Evolutionary conservation across 2,329 filamentous ascomycete species (phyloP), one percentile per base, ranked within the genome.

Genomic region (Penicillium sp.): DNA sequence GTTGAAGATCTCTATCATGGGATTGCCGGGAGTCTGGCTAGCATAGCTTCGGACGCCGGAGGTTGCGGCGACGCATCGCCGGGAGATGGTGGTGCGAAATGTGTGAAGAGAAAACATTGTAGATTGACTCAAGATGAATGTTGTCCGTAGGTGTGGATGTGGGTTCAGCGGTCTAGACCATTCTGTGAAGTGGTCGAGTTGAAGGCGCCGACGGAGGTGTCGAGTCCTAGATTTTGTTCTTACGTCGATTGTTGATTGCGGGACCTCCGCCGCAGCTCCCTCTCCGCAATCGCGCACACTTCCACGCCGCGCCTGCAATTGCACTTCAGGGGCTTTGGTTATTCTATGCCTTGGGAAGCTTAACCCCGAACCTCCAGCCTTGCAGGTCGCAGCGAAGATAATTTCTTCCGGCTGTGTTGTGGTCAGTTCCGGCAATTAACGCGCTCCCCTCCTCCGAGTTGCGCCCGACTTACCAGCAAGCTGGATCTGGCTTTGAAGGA

Each of bases 1-100:
- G 78, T 96, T 96, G 85, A 99, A 99, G 76, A 99, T 91, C 68
- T 97, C 89, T 68, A 96, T 87, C 40, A 88, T 87, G 28, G 93
- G 91, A 43, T 87, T 86, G 62, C 92, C 91, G 2, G 91, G 83
- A 22, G 91, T 84, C 78, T 93, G 89, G 60, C 91, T 86, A 55
- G 94, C 93, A 78, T 95, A 97, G 59, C 78, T 80, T 60, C 90
- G 72, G 35, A 65, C 58, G 35, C 64, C 54, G 46, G 57, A 55
- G 30, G 51, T 55, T 56, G 56, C 51, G 40, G 56, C 43, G 48
- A 65, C 45, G 54, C 60, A 64, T 55, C 61, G 64, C 53, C 65
- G 67, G 56, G 64, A 54, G 19, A 65, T 14, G 16, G 26, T 55
- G 25, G 60, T 38, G 28, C 67, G 68, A 46, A 69, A 58, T 35